Conservation (phyloP, 352 stramenopile species). For the Pythium dissotocum region DNA sequence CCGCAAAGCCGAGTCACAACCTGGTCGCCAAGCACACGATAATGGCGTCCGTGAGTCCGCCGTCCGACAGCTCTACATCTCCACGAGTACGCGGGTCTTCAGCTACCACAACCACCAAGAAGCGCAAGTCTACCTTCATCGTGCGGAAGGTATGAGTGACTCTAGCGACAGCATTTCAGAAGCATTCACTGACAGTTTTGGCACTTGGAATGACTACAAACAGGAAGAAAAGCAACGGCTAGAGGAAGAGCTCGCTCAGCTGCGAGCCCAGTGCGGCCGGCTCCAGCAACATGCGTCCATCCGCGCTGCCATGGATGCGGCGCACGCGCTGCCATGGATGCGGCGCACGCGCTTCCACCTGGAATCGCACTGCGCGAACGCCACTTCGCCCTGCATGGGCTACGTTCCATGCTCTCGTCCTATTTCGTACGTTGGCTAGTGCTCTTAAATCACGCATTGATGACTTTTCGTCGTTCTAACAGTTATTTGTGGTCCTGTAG, state of each 20-base stretch:
- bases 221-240: constrained; percentile 24
- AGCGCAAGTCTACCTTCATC: constrained; percentile 22
- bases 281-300: not conserved
- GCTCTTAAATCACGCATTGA: not conserved
- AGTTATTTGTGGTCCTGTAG: not conserved
- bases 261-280: constrained; percentile 6
- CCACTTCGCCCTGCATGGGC: constrained; percentile 7
- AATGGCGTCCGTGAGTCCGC: not conserved
- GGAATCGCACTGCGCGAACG: constrained; percentile 11
- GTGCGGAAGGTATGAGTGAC: constrained; percentile 12
- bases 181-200: not conserved
- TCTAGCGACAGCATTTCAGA: not conserved
- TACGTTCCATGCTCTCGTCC: constrained; percentile 15
- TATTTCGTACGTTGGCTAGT: not conserved
- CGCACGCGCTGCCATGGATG: not conserved
- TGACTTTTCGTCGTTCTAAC: not conserved
- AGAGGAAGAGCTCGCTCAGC: constrained; percentile 11
- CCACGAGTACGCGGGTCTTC: not conserved
- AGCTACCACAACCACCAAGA: not conserved
- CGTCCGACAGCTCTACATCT: not conserved
- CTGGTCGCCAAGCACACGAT: not conserved
- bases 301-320: not conserved
- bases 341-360: not conserved
- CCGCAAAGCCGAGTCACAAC: not conserved
- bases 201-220: not conserved